Evolutionary conservation across 2,329 filamentous ascomycete genomes (phyloP).

Genomic region (Exophiala sp.): DNA sequence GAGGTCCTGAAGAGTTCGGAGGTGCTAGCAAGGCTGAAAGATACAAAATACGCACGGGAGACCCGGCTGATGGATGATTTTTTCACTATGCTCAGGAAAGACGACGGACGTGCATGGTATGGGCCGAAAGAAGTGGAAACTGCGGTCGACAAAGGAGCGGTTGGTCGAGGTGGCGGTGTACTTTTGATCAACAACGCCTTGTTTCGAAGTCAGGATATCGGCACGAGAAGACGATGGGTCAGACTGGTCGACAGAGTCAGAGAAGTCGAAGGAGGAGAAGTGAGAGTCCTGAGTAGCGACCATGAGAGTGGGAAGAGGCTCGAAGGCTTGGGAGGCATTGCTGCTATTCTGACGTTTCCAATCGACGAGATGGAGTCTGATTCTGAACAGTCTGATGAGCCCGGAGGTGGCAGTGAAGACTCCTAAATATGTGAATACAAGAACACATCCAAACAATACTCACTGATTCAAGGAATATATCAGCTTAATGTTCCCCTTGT

Average conservation of each 20-base stretch:
- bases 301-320: conserved; percentile 89
- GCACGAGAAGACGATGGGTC: conserved; percentile 75
- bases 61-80: conserved; percentile 82
- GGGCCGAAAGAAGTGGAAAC: conserved; percentile 76
- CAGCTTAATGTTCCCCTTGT: neutral
- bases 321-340: conserved; percentile 80
- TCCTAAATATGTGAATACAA: neutral
- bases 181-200: conserved; percentile 82
- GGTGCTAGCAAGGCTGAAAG: conserved; percentile 70
- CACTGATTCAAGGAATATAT: neutral
- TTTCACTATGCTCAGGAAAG: conserved; percentile 69
- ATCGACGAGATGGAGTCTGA: conserved; percentile 76
- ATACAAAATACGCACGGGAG: conserved; percentile 85
- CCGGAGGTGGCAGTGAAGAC: conserved; percentile 13
- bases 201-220: conserved; percentile 78
- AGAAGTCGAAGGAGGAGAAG: conserved; percentile 75
- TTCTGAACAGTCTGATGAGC: conserved; percentile 46
- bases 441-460: too few species aligned
- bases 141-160: conserved; percentile 81
- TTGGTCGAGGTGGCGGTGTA: conserved; percentile 79
- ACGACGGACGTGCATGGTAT: conserved; percentile 89
- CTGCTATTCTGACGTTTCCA: conserved; percentile 86
- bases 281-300: conserved; percentile 82
- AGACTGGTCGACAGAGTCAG: conserved; percentile 82
- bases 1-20: conserved; percentile 81